A percentile compares a stretch with the other conserved stretches of the same genome.
Evolutionary conservation across 2,329 filamentous ascomycete species (phyloP).

Genomic region (Karstenula rhodostoma): DNA sequence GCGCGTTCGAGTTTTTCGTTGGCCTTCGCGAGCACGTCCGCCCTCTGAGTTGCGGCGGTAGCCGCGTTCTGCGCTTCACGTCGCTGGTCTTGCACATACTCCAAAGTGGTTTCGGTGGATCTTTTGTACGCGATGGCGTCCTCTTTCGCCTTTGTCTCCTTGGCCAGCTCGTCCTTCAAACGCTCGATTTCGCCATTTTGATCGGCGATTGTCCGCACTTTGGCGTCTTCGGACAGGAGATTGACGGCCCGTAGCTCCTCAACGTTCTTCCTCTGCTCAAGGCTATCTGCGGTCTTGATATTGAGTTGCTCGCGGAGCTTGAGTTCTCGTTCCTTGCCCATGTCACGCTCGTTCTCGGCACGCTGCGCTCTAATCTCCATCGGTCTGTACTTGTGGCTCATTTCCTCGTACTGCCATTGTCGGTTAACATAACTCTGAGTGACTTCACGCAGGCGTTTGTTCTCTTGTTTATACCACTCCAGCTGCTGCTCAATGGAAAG

Average conservation of each 20-base stretch:
- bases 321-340: slow-evolving; percentile 22
- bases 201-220: slow-evolving; percentile 32
- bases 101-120: slow-evolving; percentile 55
- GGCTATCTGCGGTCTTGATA: slow-evolving; percentile 22
- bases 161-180: slow-evolving; percentile 32
- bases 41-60: slow-evolving; percentile 16
- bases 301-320: slow-evolving; percentile 30
- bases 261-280: slow-evolving; percentile 24
- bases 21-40: slow-evolving; percentile 24
- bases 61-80: slow-evolving; percentile 41
- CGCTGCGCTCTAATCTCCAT: slow-evolving; percentile 29
- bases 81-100: slow-evolving; percentile 67
- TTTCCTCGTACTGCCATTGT: slow-evolving; percentile 39
- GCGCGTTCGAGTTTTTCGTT: slow-evolving; percentile 25
- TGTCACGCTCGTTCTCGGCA: slow-evolving; percentile 26
- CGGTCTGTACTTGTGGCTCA: slow-evolving; percentile 26
- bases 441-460: slow-evolving; percentile 26
- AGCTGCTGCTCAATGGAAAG: slow-evolving; percentile 8
- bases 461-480: neutral
- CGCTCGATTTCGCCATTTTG: slow-evolving; percentile 27
- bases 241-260: slow-evolving; percentile 28
- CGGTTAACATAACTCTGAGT: slow-evolving; percentile 32
- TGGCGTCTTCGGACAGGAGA: slow-evolving; percentile 33
- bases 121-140: slow-evolving; percentile 43
- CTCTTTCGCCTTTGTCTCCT: slow-evolving; percentile 25